These are phyloP conservation scores for Geotrichum restrictum DNA, from an alignment of 1,139 yeast genomes.

Conservation along the genomic window DNA sequence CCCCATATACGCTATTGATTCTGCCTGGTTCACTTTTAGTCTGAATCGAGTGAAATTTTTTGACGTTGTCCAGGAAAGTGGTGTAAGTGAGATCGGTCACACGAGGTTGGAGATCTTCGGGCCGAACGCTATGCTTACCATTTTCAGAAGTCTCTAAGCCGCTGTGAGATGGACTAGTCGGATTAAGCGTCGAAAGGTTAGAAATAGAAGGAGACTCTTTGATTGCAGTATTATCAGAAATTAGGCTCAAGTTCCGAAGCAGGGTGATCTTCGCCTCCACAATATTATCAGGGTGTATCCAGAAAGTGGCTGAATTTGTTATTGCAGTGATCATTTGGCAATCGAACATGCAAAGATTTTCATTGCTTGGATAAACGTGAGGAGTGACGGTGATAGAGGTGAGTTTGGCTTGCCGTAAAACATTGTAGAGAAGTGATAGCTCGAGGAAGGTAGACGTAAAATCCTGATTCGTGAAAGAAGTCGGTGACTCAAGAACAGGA, in stretches of 20 bases:
- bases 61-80: conserved; percentile 38
- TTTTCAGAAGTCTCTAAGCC: conserved; percentile 10
- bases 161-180: conserved; percentile 5
- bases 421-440: conserved; percentile 56
- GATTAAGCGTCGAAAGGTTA: conserved; percentile 11
- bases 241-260: conserved; percentile 37
- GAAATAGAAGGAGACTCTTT: conserved; percentile 4
- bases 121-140: neutral
- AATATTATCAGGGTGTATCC: conserved; percentile 42
- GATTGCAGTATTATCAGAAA: conserved; percentile 22
- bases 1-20: conserved; percentile 30
- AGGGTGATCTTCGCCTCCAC: conserved; percentile 40
- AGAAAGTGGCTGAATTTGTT: conserved; percentile 36
- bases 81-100: conserved; percentile 23
- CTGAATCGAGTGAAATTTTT: conserved; percentile 29
- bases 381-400: conserved; percentile 21
- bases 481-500: conserved; percentile 38
- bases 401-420: conserved; percentile 38
- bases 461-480: conserved; percentile 63
- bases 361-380: conserved; percentile 22
- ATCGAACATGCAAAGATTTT: conserved; percentile 36
- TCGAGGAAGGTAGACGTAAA: conserved; percentile 62
- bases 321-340: conserved; percentile 37
- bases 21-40: conserved; percentile 41
- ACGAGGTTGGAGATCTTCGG: neutral